These are phyloP conservation scores for Neofusicoccum sp. DNA, from an alignment of 2,329 filamentous ascomycete species.

Conservation along the genomic window DNA sequence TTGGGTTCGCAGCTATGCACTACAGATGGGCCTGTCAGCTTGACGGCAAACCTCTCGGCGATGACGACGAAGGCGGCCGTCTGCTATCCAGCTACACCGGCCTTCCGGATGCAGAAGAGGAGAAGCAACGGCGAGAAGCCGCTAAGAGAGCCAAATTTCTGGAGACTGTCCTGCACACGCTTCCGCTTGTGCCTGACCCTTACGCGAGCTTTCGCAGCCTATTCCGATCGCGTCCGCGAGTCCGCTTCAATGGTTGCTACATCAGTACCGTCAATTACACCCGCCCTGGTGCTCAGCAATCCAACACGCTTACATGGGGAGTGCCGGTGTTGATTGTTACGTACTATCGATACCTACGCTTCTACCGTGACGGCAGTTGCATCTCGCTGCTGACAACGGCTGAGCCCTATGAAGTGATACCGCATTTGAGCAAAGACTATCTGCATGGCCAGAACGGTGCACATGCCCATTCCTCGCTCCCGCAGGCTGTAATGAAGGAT, in stretches of 20 bases:
- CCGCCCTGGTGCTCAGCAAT: slow-evolving; percentile 71
- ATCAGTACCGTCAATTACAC: slow-evolving; percentile 97
- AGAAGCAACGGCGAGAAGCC: slow-evolving; percentile 10
- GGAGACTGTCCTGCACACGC: slow-evolving; percentile 29
- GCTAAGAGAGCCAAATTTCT: background rate
- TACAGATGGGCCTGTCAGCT: slow-evolving; percentile 69
- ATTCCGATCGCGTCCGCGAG: slow-evolving; percentile 77
- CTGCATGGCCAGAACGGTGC: slow-evolving; percentile 48
- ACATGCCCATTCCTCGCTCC: slow-evolving; percentile 26
- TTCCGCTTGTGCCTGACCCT: slow-evolving; percentile 34
- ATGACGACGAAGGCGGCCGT: slow-evolving; percentile 34
- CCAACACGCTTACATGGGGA: slow-evolving; percentile 71
- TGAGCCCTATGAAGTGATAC: slow-evolving; percentile 84
- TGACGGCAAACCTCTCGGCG: slow-evolving; percentile 46
- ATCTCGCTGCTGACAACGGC: slow-evolving; percentile 77
- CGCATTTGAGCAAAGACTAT: slow-evolving; percentile 72
- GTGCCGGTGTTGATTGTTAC: slow-evolving; percentile 89
- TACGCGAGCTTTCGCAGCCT: slow-evolving; percentile 58
- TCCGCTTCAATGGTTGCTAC: slow-evolving; percentile 94
- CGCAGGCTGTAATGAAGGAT: slow-evolving; percentile 62
- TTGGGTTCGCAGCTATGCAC: slow-evolving; percentile 81
- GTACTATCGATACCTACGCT: slow-evolving; percentile 94
- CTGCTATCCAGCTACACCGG: slow-evolving; percentile 30
- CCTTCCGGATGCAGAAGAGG: slow-evolving; percentile 22
- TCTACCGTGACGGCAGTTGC: slow-evolving; percentile 84